phyloP scores from a whole-genome alignment of 208 protist species.

The Acanthamoeba triangularis region DNA sequence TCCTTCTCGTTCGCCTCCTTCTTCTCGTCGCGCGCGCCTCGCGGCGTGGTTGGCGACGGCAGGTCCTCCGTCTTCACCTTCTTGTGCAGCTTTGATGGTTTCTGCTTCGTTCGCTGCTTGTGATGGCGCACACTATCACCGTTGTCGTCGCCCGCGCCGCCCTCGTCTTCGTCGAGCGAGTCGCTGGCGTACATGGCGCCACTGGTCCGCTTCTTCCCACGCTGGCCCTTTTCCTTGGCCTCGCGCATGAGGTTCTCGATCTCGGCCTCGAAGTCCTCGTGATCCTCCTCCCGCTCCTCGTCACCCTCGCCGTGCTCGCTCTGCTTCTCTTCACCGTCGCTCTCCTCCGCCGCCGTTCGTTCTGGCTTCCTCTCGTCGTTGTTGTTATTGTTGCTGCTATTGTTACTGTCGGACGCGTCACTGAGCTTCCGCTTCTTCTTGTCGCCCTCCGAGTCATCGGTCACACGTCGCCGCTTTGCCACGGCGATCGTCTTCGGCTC shows the following conservation, averaged over 20 bases:
- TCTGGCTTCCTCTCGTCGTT: not conserved
- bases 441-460: not conserved
- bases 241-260: conserved; percentile 64
- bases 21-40: not conserved
- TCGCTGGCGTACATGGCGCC: not conserved
- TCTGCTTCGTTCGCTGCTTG: not conserved
- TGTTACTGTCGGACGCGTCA: not conserved
- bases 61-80: no score
- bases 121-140: not conserved
- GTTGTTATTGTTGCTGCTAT: not conserved
- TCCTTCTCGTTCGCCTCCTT: not conserved
- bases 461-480: not conserved
- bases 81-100: not conserved
- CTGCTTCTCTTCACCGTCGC: not conserved
- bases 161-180: conserved; percentile 4
- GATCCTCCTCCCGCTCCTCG: not conserved
- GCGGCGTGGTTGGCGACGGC: not conserved
- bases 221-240: conserved; percentile 63
- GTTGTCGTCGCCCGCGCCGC: not conserved
- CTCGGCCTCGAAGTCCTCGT: conserved; percentile 31
- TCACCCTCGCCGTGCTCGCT: not conserved
- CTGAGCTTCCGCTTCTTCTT: not conserved
- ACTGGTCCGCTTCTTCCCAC: not conserved
- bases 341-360: not conserved
- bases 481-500: not conserved